Base-by-base conservation (phyloP, 129 eudicot genomes). In the Helichrysum umbraculigerum region DNA sequence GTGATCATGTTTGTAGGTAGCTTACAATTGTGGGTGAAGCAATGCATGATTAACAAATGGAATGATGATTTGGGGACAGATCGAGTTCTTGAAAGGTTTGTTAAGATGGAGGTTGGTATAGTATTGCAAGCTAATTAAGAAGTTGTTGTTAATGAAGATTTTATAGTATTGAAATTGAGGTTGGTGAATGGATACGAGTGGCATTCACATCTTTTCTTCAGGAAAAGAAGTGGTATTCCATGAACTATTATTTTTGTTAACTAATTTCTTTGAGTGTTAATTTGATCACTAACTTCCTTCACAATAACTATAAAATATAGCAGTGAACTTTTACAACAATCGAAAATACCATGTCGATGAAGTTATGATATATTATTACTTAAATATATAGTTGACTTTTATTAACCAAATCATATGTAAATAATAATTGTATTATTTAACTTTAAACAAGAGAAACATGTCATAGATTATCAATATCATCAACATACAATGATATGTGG, bases 21-120 rank as follows among this genome's bases (percentile, higher is more conserved):
- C 54, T 52, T 71, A 6, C 54, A 47, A 47, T 47, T 47, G 54
- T 59, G 42, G 56, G 41, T 39, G 33, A 66, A 63, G 83, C 51
- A 69, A 70, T 9, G 66, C 66, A 60, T 47, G n/a, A 47, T 47
- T 14, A 47, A n/a, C n/a, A 3, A 60, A 22, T 59, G 25, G 0
- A 41, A 56, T 79, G 60, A 71, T 71, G 66, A 79, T 64, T 30
- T 47, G 50, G 65, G 29, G 64, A 78, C 12, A 70, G n/a, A 25
- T 25, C 28, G 0, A 73, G 74, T 64, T 72, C 17, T 54, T 72
- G 78, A 64, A 34, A 79, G 59, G 4, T 62, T 63, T 50, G 74
- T 73, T 65, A 65, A 37, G 12, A 79, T 79, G 79, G 83, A 79
- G 68, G 69, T 79, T 65, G 83, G 78, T 79, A 72, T 65, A 78